Evolutionary conservation across 805 yeast species (phyloP), one percentile per base, ranked within the genome.

Genomic region (Isabelozyma gotoi): DNA sequence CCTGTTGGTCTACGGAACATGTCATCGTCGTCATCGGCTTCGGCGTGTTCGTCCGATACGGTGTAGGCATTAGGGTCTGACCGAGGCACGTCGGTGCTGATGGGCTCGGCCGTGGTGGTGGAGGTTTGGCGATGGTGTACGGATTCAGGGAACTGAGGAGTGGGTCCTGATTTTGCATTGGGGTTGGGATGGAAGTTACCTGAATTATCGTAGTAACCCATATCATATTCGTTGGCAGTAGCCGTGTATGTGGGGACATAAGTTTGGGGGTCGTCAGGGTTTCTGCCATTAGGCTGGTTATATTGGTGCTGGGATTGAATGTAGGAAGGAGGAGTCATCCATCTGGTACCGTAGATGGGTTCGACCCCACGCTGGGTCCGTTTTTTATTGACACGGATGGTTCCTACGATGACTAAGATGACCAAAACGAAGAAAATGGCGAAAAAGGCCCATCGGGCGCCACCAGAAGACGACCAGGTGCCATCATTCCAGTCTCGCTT

Each of bases 301-400:
- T 80, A 76, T 45, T 79, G 82, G 40, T 67, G 69, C 53, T 85
- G 86, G 1, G 89, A 78, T 51, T 82, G 88, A 38, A 71, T 59
- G 56, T 88, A 88, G 8, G 83, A 73, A 0, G 95, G 95, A 5
- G 96, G 96, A 0, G 94, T 85, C 69, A 89, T 80, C 95, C 95
- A 86, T 8, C 86, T 78, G 1, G 94, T 86, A 7, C 92, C 92
- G 46, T 78, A 68, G 1, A 88, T 69, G 0, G 96, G 96, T 19
- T 66, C 70, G 48, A 70, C 65, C 1, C 84, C 84, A 18, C 57
- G 55, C 35, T 56, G 62, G 7, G 67, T 50, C 60, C 95, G 72
- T 43, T 71, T 72, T 37, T 68, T 76, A 55, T 86, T 86, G 11
- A 79, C 67, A 31, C 78, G 55, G 19, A 84, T 61, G 0, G 86